Evolutionary conservation across 108 stramenopile species (phyloP).

Genomic region (Aureococcus anophagefferens): DNA sequence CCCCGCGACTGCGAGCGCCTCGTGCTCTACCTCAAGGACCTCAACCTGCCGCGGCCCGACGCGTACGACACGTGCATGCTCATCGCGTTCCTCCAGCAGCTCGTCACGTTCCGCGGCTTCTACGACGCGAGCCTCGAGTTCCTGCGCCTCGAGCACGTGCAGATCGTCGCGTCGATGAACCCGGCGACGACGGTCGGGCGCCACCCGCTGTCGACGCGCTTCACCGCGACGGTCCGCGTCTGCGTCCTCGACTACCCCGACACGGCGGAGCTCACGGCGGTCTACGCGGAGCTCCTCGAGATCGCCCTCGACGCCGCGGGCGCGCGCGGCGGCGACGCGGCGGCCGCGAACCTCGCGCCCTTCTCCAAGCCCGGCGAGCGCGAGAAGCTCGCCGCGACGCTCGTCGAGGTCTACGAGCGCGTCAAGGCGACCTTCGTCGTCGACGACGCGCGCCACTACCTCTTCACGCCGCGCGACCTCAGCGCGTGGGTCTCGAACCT

Average conservation of each 20-base stretch:
- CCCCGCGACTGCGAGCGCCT: conserved; percentile 48
- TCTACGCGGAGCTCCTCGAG: conserved; percentile 21
- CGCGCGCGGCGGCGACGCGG: neutral
- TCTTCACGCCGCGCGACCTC: conserved; percentile 51
- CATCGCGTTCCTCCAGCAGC: conserved; percentile 57
- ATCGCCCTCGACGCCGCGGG: conserved; percentile 5
- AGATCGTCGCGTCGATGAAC: conserved; percentile 48
- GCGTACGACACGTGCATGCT: conserved; percentile 53
- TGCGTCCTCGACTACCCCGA: conserved; percentile 45
- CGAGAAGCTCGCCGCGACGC: conserved; percentile 30
- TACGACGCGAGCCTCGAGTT: conserved; percentile 56
- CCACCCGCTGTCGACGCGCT: conserved; percentile 39
- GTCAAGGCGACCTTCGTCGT: conserved; percentile 35
- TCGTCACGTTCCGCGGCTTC: conserved; percentile 46
- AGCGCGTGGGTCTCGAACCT: conserved; percentile 40
- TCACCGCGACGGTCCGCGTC: conserved; percentile 46
- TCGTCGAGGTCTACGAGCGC: conserved; percentile 42
- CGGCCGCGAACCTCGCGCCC: conserved; percentile 1
- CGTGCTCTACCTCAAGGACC: conserved; percentile 53
- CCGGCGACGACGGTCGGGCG: conserved; percentile 47
- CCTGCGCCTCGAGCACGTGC: conserved; percentile 41
- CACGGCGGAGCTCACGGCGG: conserved; percentile 25
- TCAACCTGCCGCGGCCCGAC: conserved; percentile 54
- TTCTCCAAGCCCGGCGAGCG: conserved; percentile 21
- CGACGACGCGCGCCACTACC: conserved; percentile 52